Evolutionary conservation across 768 basidiomycete genomes (phyloP), one percentile per base, ranked within the genome.

Genomic region (Boletus huronensis): DNA sequence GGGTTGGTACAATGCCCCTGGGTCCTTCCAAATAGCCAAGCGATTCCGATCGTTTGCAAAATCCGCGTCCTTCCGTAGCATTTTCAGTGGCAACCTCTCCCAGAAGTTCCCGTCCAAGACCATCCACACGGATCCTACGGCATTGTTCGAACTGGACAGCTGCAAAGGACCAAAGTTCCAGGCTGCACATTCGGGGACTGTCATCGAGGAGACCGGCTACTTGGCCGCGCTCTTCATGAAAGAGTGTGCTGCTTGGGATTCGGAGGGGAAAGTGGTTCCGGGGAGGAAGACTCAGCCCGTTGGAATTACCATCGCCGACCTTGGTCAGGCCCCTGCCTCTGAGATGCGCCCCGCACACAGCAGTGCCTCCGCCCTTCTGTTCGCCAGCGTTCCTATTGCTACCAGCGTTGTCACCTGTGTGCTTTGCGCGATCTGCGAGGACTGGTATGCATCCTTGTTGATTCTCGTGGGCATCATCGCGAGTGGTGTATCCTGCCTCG

Each of bases 151-250:
- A 17, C 10, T 54, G 26, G 60, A 56, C 25, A 35, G 48, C 3
- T 45, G 26, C 43, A 55, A 48, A 9, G 70, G 70, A 1, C 89
- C 88, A 44, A 91, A 89, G 63, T 93, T 80, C 69, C 82, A 89
- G 55, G 82, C 87, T 0, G 84, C 90, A 60, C 82, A 25, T 70
- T 92, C 44, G 77, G 87, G 68, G 67, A 88, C 58, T 77, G 74
- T 55, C 67, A 62, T 72, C 1, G 69, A n/a, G 63, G 70, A 34
- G 75, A 80, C 64, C 75, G 79, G 49, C 72, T 82, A 17, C 66
- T 79, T 63, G 83, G 89, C 23, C 76, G 70, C 41, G 82, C 88
- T 71, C 75, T 86, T 34, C 21, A 48, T 60, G 58, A 53, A 61
- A 6, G 56, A 52, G 45, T 65, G 63, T n/a, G 35, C 46, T 2